Evolutionary conservation across 257 asterid species (phyloP), one percentile per base, ranked within the genome.

Genomic region (Anisodus tanguticus): DNA sequence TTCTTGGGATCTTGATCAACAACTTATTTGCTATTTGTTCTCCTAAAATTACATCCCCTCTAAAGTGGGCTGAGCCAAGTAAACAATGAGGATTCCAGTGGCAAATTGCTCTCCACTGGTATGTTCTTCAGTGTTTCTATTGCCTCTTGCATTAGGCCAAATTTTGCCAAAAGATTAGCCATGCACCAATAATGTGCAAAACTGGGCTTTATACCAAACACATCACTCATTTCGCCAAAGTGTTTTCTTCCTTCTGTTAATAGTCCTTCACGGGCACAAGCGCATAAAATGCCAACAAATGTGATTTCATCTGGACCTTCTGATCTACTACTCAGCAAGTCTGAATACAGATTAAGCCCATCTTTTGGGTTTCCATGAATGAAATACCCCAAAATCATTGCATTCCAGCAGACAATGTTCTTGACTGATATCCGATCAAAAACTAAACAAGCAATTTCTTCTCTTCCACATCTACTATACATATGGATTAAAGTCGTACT

Each of bases 111-210:
- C 4, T 88, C 89, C 35, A 31, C 57, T 13, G 90, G 91, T 84
- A 90, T 88, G 86, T 82, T 88, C 85, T 82, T 85, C 84, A 94
- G 67, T 43, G 90, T 79, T 82, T 87, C 86, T 81, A 90, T 82
- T 16, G 98, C 98, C 82, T 93, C 96, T 59, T 88, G 84, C 88
- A 70, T 83, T 54, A 84, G 86, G 84, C 93, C 97, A 86, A 83
- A 87, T 83, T 80, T 84, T 69, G 92, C 95, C 87, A 90, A 90
- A 35, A 94, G 91, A 86, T 89, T 93, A 81, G 98, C 95, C 96
- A 94, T 70, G 92, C 95, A 94, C 98, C 97, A 94, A 72, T 89
- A 92, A 89, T 94, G 98, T 13, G 89, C 94, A 15, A 94, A 94
- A 85, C 86, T 89, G 26, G 93, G 95, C 74, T 89, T 89, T 71